Conservation (phyloP, 2,329 filamentous ascomycete species). For the Monosporascus cannonballus region DNA sequence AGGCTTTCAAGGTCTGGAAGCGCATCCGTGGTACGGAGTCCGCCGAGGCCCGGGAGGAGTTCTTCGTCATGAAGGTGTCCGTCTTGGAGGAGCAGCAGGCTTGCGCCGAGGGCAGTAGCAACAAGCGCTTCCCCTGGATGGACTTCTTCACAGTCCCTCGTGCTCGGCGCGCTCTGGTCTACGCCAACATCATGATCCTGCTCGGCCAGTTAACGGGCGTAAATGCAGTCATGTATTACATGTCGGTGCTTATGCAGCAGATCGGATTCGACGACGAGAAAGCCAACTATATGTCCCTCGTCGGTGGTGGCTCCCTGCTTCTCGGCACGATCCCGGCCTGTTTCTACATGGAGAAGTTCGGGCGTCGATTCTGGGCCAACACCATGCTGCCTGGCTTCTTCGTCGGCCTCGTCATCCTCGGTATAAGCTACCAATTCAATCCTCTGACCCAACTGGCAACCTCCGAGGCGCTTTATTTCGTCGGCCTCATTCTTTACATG, state of each 20-base stretch:
- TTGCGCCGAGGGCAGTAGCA: conserved; percentile 42
- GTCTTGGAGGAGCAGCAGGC: conserved; percentile 51
- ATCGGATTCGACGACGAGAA: conserved; percentile 59
- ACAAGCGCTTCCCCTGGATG: conserved; percentile 60
- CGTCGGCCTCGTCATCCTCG: conserved; percentile 61
- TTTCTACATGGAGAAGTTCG: conserved; percentile 66
- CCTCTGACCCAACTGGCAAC: conserved; percentile 37
- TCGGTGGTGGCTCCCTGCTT: conserved; percentile 62
- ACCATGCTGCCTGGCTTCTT: conserved; percentile 68
- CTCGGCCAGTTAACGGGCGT: conserved; percentile 66
- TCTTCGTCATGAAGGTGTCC: conserved; percentile 64
- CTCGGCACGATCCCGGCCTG: conserved; percentile 63
- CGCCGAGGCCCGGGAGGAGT: conserved; percentile 58
- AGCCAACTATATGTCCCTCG: conserved; percentile 68
- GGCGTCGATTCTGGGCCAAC: conserved; percentile 69
- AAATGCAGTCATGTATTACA: conserved; percentile 68
- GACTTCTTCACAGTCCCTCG: conserved; percentile 68
- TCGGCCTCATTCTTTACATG: conserved; percentile 63
- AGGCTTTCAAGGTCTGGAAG: conserved; percentile 65
- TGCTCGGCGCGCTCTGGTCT: conserved; percentile 58
- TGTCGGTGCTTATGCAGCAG: conserved; percentile 60
- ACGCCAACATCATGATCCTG: conserved; percentile 65
- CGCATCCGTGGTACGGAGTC: conserved; percentile 57
- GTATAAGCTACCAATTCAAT: conserved; percentile 54
- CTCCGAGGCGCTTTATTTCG: conserved; percentile 56